These are phyloP conservation scores for Biscogniauxia sp. DNA, from an alignment of 2,329 filamentous ascomycete genomes.

Conservation along the genomic window DNA sequence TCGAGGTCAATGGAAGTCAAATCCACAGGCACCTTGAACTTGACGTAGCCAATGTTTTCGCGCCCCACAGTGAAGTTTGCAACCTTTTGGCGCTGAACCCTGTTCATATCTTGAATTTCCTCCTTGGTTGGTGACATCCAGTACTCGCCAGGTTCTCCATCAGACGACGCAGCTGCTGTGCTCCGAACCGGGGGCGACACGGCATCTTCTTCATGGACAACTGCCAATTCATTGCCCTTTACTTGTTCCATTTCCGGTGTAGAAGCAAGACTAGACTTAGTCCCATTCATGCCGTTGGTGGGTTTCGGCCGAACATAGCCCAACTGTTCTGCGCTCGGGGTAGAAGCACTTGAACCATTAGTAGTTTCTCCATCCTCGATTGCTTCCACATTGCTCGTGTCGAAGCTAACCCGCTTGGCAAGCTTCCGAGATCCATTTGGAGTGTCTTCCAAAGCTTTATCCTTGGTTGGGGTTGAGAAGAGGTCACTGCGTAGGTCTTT, in stretches of 20 bases:
- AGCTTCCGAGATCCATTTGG: conserved; percentile 52
- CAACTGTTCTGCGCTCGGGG: conserved; percentile 56
- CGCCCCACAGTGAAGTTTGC: conserved; percentile 78
- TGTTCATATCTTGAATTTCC: conserved; percentile 76
- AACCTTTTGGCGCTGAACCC: conserved; percentile 73
- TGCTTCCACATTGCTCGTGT: conserved; percentile 58
- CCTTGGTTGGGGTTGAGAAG: conserved; percentile 59
- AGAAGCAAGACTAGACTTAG: conserved; percentile 37
- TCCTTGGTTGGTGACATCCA: conserved; percentile 79
- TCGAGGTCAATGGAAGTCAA: conserved; percentile 76
- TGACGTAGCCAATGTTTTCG: conserved; percentile 74
- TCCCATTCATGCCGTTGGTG: conserved; percentile 43
- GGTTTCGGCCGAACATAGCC: conserved; percentile 56
- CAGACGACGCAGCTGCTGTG: conserved; percentile 28
- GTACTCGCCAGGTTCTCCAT: conserved; percentile 69
- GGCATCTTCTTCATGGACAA: conserved; percentile 70
- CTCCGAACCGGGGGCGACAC: conserved; percentile 34
- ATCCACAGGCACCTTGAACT: conserved; percentile 80
- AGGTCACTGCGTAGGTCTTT: conserved; percentile 75
- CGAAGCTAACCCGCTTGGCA: conserved; percentile 90
- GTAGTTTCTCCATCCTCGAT: conserved; percentile 41
- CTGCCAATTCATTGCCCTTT: conserved; percentile 71
- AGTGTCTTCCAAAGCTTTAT: conserved; percentile 42
- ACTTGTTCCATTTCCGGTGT: conserved; percentile 68
- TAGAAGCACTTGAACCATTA: conserved; percentile 44